A percentile compares a stretch with the other conserved stretches of the same genome.
phyloP scores from a whole-genome alignment of 306 rosid genomes.

The Cyclanthera cordifolia region DNA sequence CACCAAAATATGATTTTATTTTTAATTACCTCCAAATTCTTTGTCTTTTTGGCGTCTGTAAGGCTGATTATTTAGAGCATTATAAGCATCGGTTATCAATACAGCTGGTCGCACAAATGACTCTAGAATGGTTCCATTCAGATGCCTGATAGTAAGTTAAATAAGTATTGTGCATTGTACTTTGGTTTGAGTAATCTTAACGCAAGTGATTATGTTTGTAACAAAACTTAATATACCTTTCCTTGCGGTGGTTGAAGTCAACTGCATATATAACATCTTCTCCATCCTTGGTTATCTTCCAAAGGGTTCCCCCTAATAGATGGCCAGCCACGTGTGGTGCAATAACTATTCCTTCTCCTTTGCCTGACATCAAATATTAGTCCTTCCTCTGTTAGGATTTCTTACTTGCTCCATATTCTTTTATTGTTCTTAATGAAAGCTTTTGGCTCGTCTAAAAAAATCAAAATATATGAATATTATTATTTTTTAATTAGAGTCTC shows the following conservation, averaged over 20 bases:
- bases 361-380: conserved; percentile 33
- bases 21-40: conserved; percentile 72
- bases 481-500: neutral
- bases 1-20: conserved; percentile 3
- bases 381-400: neutral
- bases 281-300: conserved; percentile 97
- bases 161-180: neutral
- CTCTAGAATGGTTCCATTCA: conserved; percentile 79
- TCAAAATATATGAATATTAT: neutral
- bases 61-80: conserved; percentile 94
- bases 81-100: conserved; percentile 91
- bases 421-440: neutral
- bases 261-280: conserved; percentile 96
- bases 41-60: conserved; percentile 84
- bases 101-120: conserved; percentile 91
- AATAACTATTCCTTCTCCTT: conserved; percentile 92
- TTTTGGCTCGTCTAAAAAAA: neutral
- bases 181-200: neutral
- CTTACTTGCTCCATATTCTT: neutral
- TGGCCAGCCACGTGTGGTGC: conserved; percentile 96
- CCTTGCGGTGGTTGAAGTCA: conserved; percentile 89
- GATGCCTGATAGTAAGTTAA: conserved; percentile 55
- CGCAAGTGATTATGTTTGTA: neutral
- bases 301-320: conserved; percentile 83
- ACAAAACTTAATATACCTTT: conserved; percentile 36